Evolutionary conservation across 2,329 filamentous ascomycete genomes (phyloP).

Genomic region (Myriosclerotinia duriaeana): DNA sequence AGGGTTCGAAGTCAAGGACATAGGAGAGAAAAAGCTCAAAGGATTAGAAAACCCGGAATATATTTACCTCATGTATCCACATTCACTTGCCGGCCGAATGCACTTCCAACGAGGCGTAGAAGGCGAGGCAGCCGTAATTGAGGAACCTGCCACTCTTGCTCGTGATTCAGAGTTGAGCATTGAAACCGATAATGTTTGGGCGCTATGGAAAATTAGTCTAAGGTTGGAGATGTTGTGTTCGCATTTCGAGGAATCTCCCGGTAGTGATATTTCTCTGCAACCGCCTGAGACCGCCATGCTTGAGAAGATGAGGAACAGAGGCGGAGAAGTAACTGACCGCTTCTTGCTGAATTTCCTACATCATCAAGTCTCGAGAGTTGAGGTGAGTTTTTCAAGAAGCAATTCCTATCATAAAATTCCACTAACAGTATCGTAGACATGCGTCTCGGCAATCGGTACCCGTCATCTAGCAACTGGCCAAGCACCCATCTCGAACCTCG

Average conservation of each 20-base stretch:
- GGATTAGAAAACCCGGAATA: constrained; percentile 96
- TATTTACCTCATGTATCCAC: constrained; percentile 93
- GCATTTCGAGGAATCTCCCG: constrained; percentile 69
- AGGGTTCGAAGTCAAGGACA: constrained; percentile 95
- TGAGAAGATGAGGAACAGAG: constrained; percentile 68
- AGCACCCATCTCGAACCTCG: constrained; percentile 59
- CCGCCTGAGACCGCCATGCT: constrained; percentile 81
- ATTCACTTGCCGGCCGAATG: constrained; percentile 78
- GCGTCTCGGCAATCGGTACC: constrained; percentile 73
- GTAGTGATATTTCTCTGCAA: constrained; percentile 58
- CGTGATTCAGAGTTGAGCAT: constrained; percentile 68
- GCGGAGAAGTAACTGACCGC: constrained; percentile 83
- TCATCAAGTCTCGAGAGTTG: constrained; percentile 92
- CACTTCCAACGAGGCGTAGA: constrained; percentile 54
- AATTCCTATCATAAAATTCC: constrained; percentile 25
- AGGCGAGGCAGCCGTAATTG: constrained; percentile 46
- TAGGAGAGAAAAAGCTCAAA: constrained; percentile 93
- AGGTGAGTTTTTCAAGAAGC: constrained; percentile 60
- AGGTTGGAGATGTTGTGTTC: constrained; percentile 92
- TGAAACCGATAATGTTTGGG: constrained; percentile 76
- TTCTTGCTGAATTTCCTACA: constrained; percentile 89
- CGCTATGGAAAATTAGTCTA: constrained; percentile 83
- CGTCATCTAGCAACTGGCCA: constrained; percentile 76
- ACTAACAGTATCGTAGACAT: constrained; percentile 57
- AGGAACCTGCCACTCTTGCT: constrained; percentile 57